Base-by-base conservation (phyloP, 257 asterid species). In the Solanum ossicruentum region DNA sequence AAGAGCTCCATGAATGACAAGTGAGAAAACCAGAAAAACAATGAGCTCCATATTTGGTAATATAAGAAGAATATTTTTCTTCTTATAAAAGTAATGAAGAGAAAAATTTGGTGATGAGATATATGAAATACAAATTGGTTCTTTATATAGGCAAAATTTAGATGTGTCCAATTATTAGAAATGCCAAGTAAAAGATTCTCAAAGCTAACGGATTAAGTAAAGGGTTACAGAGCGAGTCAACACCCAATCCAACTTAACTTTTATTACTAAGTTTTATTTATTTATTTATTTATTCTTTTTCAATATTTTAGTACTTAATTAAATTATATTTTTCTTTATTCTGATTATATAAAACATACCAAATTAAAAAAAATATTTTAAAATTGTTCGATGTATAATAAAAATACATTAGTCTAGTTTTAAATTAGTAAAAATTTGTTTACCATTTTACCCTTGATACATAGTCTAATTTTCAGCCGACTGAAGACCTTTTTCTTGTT, bases 1-100 rank as follows among this genome's bases (percentile, higher is more conserved):
- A 49, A 84, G 81, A 82, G 87, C 81, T 79, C 85, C 90, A 78
- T 80, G 82, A 45, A 84, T 65, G 86, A 83, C 80, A n/a, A 88
- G 17, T 71, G 86, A 78, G n/a, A 85, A 49, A 47, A 85, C 84
- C 18, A 88, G 67, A 75, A 89, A 83, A 61, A 84, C 12, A 56
- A 36, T 23, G 28, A 71, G 57, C 43, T 77, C 85, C 90, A 89
- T 89, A 36, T 78, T 51, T 39, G 8, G 17, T 52, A 26, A 51
- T 36, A 26, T 16, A 15, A 77, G 5, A 15, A 51, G 16, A 77
- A 11, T 2, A 10, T 17, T 5, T 17, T 12, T 77, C 8, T 77
- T 51, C 47, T 49, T 77, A 23, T 16, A 11, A 16, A 13, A 75
- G 71, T 63, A 4, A 52, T 52, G 11, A 51, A 77, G 49, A 28